Evolutionary conservation across 2,329 filamentous ascomycete genomes (phyloP).

Genomic region (Talaromyces sp.): DNA sequence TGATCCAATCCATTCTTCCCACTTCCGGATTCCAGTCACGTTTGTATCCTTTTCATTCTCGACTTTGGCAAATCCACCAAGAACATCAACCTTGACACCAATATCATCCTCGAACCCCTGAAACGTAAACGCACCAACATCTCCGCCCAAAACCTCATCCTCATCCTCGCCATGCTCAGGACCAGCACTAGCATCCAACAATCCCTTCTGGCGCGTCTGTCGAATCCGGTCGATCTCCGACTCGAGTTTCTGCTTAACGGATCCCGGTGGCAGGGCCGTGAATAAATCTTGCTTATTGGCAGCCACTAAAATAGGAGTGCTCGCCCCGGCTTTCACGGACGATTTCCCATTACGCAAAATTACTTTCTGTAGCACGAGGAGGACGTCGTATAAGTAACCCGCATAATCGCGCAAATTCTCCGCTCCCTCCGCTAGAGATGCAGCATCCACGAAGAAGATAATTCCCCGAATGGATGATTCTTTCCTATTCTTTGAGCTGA

Average conservation of each 20-base stretch:
- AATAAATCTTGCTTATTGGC: slow-evolving; percentile 97
- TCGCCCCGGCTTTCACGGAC: slow-evolving; percentile 52
- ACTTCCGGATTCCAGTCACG: slow-evolving; percentile 70
- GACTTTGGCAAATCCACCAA: slow-evolving; percentile 66
- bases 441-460: slow-evolving; percentile 86
- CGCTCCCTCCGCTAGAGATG: slow-evolving; percentile 51
- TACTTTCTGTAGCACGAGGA: slow-evolving; percentile 77
- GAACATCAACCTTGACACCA: slow-evolving; percentile 71
- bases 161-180: slow-evolving; percentile 58
- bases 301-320: slow-evolving; percentile 74
- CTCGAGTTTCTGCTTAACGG: slow-evolving; percentile 74
- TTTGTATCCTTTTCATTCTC: slow-evolving; percentile 43
- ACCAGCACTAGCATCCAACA: slow-evolving; percentile 76
- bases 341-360: slow-evolving; percentile 50
- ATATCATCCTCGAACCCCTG: slow-evolving; percentile 73
- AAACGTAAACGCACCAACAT: slow-evolving; percentile 76
- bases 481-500: slow-evolving; percentile 29
- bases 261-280: slow-evolving; percentile 74
- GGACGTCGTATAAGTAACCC: slow-evolving; percentile 80
- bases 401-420: slow-evolving; percentile 66
- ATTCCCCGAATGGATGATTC: slow-evolving; percentile 60
- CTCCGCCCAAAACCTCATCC: slow-evolving; percentile 79
- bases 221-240: slow-evolving; percentile 76
- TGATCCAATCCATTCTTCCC: slow-evolving; percentile 87
- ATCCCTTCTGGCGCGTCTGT: slow-evolving; percentile 69